Evolutionary conservation across 2,329 filamentous ascomycete genomes (phyloP), one percentile per base, ranked within the genome.

Genomic region (Orbilia quercus): DNA sequence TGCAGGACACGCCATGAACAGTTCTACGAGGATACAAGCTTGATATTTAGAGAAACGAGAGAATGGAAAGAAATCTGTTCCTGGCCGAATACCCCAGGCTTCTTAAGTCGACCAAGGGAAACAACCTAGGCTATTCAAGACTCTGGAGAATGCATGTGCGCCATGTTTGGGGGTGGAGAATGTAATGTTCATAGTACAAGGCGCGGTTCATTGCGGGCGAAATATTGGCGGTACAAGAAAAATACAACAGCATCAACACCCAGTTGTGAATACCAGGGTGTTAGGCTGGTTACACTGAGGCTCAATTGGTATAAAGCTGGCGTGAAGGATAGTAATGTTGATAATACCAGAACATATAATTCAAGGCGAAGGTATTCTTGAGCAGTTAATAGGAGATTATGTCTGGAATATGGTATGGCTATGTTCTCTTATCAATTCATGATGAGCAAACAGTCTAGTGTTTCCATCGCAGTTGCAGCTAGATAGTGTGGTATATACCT

Each of bases 121-220:
- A 50, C 40, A 72, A 50, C 67, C 67, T 72, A 65, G 67, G 67
- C 36, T 64, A 63, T 54, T 53, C 59, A 28, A 28, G 28, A 57
- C 2, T 55, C 42, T 53, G 20, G 20, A 50, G 45, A 60, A 45
- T 14, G 66, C 66, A 71, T 63, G 58, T 69, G 64, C 47, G 20
- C 14, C n/a, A 40, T 14, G 23, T 38, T 9, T 40, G 36, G 3
- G 36, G 9, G 36, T 40, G 36, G 11, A 40, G 36, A 4, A 31
- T 31, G 28, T 9, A 31, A 31, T 31, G 28, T 9, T 5, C 28
- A 31, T 31, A 51, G 51, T n/a, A 59, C 67, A n/a, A n/a, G n/a
- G n/a, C 69, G 69, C 69, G 69, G 69, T 64, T 73, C 38, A 73
- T 73, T 66, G 69, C 69, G 69, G 69, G 54, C 60, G 25, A 73